Evolutionary conservation across 2,329 filamentous ascomycete genomes (phyloP).

Genomic region (Diaporthe citri): DNA sequence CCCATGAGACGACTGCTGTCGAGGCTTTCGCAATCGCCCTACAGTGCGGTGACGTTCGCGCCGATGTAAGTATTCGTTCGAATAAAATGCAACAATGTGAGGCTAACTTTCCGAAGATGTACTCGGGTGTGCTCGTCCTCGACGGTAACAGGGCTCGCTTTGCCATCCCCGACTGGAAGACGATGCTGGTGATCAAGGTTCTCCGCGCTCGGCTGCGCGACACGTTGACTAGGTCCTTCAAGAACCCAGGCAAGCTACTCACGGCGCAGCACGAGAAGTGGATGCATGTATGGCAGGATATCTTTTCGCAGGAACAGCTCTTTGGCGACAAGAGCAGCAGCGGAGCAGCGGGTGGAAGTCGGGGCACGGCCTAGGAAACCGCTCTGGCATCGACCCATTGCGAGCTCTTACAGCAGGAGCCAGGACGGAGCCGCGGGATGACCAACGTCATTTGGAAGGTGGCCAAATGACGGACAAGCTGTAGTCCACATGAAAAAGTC

Average conservation of each 20-base stretch:
- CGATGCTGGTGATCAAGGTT: slow-evolving; percentile 88
- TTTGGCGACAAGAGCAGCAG: slow-evolving; percentile 46
- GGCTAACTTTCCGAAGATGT: slow-evolving; percentile 70
- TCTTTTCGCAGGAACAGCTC: slow-evolving; percentile 68
- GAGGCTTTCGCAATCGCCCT: slow-evolving; percentile 87
- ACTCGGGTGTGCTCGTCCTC: slow-evolving; percentile 85
- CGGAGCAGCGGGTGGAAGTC: slow-evolving; percentile 1
- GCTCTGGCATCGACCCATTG: background rate
- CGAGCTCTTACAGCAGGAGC: slow-evolving; percentile 7
- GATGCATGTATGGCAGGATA: slow-evolving; percentile 79
- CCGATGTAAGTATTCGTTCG: slow-evolving; percentile 70
- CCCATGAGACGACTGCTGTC: slow-evolving; percentile 86
- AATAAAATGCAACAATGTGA: background rate
- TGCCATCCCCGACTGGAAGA: slow-evolving; percentile 88
- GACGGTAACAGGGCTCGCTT: slow-evolving; percentile 91
- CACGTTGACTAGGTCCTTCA: slow-evolving; percentile 79
- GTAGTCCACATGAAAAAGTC: slow-evolving; percentile 1
- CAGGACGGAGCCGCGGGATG: slow-evolving; percentile 6
- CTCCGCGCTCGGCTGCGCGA: slow-evolving; percentile 81
- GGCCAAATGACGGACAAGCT: slow-evolving; percentile 5
- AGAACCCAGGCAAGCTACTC: slow-evolving; percentile 71
- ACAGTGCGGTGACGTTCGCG: slow-evolving; percentile 89
- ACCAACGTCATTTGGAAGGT: slow-evolving; percentile 37
- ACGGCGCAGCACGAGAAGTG: slow-evolving; percentile 79
- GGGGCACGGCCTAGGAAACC: slow-evolving; percentile 33